Percentiles rank a stretch among this genome's conserved stretches.
phyloP scores from a whole-genome alignment of 495 filamentous ascomycete genomes.

The Xylaria cubensis region DNA sequence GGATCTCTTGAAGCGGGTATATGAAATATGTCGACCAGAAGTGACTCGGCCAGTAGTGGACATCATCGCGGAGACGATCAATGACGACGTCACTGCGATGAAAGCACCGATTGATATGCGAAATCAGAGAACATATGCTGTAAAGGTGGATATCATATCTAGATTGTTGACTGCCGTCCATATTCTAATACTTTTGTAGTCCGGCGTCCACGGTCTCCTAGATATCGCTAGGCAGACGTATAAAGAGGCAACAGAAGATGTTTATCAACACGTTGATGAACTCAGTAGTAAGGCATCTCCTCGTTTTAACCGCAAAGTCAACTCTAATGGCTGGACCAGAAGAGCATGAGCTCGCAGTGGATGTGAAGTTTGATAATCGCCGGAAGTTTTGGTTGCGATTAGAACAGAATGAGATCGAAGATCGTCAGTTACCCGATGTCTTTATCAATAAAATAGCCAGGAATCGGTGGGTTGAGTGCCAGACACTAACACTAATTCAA shows the following conservation, averaged over 20 bases:
- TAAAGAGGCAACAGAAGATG: conserved; percentile 81
- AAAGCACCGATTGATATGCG: conserved; percentile 83
- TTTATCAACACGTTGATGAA: conserved; percentile 70
- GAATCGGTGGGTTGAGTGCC: conserved; percentile 79
- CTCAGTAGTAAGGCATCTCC: conserved; percentile 59
- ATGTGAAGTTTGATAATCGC: conserved; percentile 76
- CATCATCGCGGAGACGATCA: conserved; percentile 75
- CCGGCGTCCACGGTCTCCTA: conserved; percentile 83
- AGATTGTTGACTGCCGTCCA: neutral
- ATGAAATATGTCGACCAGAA: conserved; percentile 69
- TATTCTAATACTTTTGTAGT: conserved; percentile 51
- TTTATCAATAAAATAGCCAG: conserved; percentile 80
- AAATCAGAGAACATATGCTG: conserved; percentile 91
- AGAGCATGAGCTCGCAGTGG: conserved; percentile 63
- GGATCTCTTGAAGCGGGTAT: conserved; percentile 68
- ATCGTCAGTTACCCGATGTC: conserved; percentile 65
- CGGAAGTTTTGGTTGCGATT: conserved; percentile 85
- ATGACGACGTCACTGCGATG: conserved; percentile 80
- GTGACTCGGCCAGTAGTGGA: conserved; percentile 64
- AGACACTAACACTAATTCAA: conserved; percentile 83
- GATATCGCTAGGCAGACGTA: conserved; percentile 88
- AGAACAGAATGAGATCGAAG: conserved; percentile 65
- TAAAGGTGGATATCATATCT: conserved; percentile 64
- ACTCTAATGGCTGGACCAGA: conserved; percentile 45
- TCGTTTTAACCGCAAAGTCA: neutral